A percentile compares a stretch with the other conserved stretches of the same genome.
Conservation (phyloP, 2,329 filamentous ascomycete genomes). For the Colletotrichum sojae region DNA sequence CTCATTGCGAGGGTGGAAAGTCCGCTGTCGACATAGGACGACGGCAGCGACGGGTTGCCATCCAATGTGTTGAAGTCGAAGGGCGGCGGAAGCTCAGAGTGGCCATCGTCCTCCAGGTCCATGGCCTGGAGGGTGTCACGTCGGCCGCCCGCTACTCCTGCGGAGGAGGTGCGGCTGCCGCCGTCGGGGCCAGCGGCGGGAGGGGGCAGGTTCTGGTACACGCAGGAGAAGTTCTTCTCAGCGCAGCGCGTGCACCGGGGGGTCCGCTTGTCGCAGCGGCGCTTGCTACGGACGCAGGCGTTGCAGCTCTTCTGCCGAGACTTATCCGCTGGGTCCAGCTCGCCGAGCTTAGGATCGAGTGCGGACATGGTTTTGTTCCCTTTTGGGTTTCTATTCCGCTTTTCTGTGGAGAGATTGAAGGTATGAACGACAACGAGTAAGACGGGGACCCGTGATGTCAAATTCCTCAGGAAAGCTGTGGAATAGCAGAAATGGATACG, state of each 20-base stretch:
- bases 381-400: neutral
- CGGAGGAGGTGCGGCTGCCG: neutral
- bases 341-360: conserved; percentile 11
- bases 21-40: conserved; percentile 19
- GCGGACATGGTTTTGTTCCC: conserved; percentile 19
- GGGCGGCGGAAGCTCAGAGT: conserved; percentile 1
- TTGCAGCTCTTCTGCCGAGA: conserved; percentile 68
- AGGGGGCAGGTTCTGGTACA: conserved; percentile 56
- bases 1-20: conserved; percentile 18
- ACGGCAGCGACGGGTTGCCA: neutral
- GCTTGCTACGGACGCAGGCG: conserved; percentile 62
- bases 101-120: conserved; percentile 26
- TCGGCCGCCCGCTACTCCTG: neutral
- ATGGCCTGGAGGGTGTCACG: conserved; percentile 31
- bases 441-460: neutral
- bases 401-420: conserved; percentile 1
- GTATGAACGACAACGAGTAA: neutral
- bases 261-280: conserved; percentile 61
- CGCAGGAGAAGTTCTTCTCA: conserved; percentile 57
- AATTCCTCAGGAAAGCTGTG: neutral
- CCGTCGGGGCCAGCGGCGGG: neutral
- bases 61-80: conserved; percentile 35
- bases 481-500: neutral
- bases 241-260: conserved; percentile 60
- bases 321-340: conserved; percentile 46